Evolutionary conservation across 139 green algal genomes (phyloP).

Genomic region (Desmodesmus armatus): DNA sequence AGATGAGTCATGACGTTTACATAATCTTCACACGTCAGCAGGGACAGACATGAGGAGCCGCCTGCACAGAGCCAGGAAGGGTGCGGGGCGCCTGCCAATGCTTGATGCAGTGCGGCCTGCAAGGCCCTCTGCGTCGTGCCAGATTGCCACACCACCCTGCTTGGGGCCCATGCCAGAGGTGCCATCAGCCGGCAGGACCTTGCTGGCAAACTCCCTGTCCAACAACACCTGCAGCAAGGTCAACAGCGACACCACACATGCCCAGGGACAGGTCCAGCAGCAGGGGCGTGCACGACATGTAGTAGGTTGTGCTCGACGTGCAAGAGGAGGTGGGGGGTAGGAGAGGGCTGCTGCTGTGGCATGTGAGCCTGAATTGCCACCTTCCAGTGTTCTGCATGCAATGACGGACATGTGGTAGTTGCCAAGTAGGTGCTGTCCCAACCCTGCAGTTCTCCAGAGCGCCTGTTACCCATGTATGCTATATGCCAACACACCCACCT

Average conservation of each 20-base stretch:
- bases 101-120: conserved; percentile 17
- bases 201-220: conserved; percentile 31
- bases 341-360: too few relatives aligned
- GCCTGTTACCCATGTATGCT: too few relatives aligned
- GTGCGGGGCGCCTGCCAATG: conserved; percentile 35
- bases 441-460: too few relatives aligned
- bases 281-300: too few relatives aligned
- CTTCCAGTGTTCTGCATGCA: too few relatives aligned
- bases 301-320: too few relatives aligned
- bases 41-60: not conserved
- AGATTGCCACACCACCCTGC: not conserved
- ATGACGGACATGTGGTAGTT: too few relatives aligned
- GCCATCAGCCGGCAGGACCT: conserved; percentile 40
- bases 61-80: conserved; percentile 27
- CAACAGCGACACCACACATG: not conserved
- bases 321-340: too few relatives aligned
- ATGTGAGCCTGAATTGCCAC: too few relatives aligned
- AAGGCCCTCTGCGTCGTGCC: conserved; percentile 21
- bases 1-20: not conserved
- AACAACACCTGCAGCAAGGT: not conserved
- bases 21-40: not conserved
- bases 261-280: too few relatives aligned
- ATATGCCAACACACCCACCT: too few relatives aligned
- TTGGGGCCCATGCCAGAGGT: not conserved
- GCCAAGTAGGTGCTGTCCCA: too few relatives aligned